A percentile compares a stretch with the other conserved stretches of the same genome.
Conservation (phyloP, 805 yeast species). For the Ogataea thermomethanolica region DNA sequence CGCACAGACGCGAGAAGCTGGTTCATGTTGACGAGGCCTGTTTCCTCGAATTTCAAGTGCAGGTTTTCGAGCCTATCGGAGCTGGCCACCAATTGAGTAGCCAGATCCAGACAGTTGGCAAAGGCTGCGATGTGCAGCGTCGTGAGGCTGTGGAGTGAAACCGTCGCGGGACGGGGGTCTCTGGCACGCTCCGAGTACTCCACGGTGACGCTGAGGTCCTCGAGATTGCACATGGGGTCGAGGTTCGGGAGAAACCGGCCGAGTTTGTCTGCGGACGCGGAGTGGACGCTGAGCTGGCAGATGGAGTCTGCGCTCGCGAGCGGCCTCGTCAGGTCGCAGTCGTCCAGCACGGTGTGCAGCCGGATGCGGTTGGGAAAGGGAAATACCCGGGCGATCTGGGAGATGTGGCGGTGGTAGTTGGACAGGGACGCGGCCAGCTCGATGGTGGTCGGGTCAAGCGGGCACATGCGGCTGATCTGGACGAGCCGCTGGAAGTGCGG, state of each 20-base stretch:
- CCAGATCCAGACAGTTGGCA: constrained; percentile 5
- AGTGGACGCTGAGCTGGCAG: constrained; percentile 3
- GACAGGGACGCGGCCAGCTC: constrained; percentile 8
- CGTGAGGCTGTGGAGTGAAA: constrained; percentile 5
- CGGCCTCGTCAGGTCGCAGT: background rate
- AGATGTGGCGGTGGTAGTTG: background rate
- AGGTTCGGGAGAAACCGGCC: constrained; percentile 1
- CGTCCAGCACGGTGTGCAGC: constrained; percentile 4
- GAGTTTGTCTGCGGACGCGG: constrained; percentile 4
- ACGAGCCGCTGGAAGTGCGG: constrained; percentile 2
- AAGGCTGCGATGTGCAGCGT: constrained; percentile 1
- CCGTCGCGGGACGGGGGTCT: background rate
- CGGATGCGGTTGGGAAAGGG: constrained; percentile 6
- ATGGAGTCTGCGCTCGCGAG: background rate
- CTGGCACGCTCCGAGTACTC: constrained; percentile 7
- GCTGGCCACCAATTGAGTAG: constrained; percentile 4
- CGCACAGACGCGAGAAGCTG: background rate
- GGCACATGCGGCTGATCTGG: constrained; percentile 1
- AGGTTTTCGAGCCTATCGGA: constrained; percentile 1
- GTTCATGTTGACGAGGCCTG: constrained; percentile 7
- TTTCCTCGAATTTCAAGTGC: constrained; percentile 2
- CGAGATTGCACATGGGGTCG: background rate
- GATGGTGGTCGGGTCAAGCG: constrained; percentile 2
- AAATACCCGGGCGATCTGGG: constrained; percentile 1
- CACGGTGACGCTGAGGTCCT: constrained; percentile 4